These are phyloP conservation scores for Periconia digitata DNA, from an alignment of 2,329 filamentous ascomycete genomes.

Conservation along the genomic window DNA sequence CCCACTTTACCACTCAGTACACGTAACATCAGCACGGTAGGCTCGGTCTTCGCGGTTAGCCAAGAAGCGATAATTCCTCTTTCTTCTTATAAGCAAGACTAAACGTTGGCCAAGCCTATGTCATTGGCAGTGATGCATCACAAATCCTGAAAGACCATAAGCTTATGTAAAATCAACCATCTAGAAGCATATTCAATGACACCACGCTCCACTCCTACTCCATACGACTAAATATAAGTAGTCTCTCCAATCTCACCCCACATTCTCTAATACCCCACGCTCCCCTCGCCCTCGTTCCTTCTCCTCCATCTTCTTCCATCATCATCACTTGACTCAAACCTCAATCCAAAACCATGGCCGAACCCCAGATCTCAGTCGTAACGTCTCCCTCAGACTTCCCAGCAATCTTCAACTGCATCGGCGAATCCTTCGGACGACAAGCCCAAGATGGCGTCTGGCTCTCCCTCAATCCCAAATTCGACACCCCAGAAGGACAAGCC, in stretches of 20 bases:
- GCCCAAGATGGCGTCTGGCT: conserved; percentile 55
- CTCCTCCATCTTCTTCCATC: neutral
- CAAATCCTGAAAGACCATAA: neutral
- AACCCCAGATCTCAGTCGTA: conserved; percentile 4
- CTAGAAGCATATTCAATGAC: neutral
- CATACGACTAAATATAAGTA: neutral
- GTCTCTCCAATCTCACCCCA: neutral
- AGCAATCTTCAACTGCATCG: conserved; percentile 35
- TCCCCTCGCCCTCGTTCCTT: no score
- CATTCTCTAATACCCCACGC: no score
- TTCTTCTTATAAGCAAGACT: no score
- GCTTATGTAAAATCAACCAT: neutral
- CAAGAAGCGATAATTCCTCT: no score
- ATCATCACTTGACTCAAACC: neutral
- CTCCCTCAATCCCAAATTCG: conserved; percentile 57
- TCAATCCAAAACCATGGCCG: neutral
- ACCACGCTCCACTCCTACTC: neutral
- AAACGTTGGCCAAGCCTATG: no score
- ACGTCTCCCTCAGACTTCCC: conserved; percentile 26
- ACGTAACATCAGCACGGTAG: no score
- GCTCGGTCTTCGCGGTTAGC: no score
- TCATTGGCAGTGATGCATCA: no score
- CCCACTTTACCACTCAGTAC: no score
- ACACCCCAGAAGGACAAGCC: conserved; percentile 50
- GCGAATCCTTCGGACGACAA: conserved; percentile 55